A percentile compares a stretch with the other conserved stretches of the same genome.
phyloP scores from a whole-genome alignment of 805 yeast species.

The Wickerhamomyces rabaulensis region DNA sequence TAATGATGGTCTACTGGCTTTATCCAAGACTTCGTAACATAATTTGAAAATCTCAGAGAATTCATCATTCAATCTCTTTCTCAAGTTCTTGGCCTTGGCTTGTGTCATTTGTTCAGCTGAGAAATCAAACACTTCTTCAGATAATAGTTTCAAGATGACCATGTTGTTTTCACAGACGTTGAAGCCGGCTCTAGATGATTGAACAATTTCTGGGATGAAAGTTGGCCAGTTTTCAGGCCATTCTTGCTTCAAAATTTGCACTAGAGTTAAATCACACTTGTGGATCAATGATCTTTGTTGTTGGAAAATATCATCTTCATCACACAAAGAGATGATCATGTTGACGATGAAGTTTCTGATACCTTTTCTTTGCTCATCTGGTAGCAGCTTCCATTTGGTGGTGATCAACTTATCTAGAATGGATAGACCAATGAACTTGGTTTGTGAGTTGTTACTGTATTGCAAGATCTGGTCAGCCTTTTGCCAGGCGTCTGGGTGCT shows the following conservation, averaged over 20 bases:
- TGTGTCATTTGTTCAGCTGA: constrained; percentile 97
- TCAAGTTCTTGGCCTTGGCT: constrained; percentile 82
- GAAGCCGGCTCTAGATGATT: constrained; percentile 74
- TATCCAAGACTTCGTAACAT: constrained; percentile 90
- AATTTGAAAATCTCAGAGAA: constrained; percentile 90
- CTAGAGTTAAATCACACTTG: constrained; percentile 90
- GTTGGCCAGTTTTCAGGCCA: constrained; percentile 99
- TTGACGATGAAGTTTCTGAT: constrained; percentile 90
- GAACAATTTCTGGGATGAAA: constrained; percentile 89
- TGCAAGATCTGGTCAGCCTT: constrained; percentile 86
- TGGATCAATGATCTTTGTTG: constrained; percentile 78
- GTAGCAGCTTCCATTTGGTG: constrained; percentile 90
- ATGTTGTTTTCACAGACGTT: constrained; percentile 97
- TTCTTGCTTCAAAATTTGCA: constrained; percentile 92
- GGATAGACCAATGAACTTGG: constrained; percentile 88
- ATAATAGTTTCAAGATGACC: constrained; percentile 80
- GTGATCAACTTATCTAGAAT: constrained; percentile 86
- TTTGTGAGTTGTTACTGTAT: constrained; percentile 70
- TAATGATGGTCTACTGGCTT: constrained; percentile 78
- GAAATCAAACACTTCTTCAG: constrained; percentile 95
- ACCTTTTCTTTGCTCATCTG: constrained; percentile 84
- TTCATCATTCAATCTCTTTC: constrained; percentile 80
- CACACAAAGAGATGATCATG: constrained; percentile 89
- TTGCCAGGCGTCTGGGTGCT: constrained; percentile 94
- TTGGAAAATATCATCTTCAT: constrained; percentile 67